Conservation (phyloP, 2,329 filamentous ascomycete species). For the Rosellinia necatrix region DNA sequence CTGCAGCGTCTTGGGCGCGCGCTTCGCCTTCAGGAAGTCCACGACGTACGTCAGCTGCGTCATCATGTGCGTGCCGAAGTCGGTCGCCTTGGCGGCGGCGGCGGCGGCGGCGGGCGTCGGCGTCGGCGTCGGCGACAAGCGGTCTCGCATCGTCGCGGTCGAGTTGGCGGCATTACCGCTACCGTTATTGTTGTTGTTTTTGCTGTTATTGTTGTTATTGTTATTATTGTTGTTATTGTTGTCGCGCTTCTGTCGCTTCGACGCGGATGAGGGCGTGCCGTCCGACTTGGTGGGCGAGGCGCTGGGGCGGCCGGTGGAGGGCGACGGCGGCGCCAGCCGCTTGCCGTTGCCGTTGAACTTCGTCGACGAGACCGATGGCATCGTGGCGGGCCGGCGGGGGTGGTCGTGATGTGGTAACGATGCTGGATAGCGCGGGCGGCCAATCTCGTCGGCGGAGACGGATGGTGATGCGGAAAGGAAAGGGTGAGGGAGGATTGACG, state of each 20-base stretch:
- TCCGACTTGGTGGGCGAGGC: conserved; percentile 54
- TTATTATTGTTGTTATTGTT: conserved; percentile 26
- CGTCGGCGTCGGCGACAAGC: conserved; percentile 35
- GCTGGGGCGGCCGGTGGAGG: conserved; percentile 57
- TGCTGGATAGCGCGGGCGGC: not conserved
- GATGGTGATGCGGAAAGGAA: not conserved
- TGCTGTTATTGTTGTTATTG: no score
- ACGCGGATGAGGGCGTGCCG: conserved; percentile 34
- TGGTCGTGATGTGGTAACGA: not conserved
- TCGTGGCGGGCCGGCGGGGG: conserved; percentile 53
- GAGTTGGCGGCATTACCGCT: no score
- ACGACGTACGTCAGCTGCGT: conserved; percentile 89
- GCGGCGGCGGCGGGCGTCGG: conserved; percentile 42
- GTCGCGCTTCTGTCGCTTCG: conserved; percentile 66
- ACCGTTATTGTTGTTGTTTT: no score
- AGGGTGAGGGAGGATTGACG: no score
- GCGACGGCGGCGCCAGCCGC: conserved; percentile 62
- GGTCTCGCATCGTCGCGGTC: no score
- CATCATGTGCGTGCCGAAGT: conserved; percentile 78
- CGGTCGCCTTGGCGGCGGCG: conserved; percentile 61
- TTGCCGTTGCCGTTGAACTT: conserved; percentile 61
- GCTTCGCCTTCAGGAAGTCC: conserved; percentile 76
- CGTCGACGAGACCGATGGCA: conserved; percentile 63
- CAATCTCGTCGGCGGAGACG: no score
- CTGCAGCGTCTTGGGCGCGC: conserved; percentile 69